Evolutionary conservation across 2,329 filamentous ascomycete genomes (phyloP).

Genomic region (Colletotrichum destructivum): DNA sequence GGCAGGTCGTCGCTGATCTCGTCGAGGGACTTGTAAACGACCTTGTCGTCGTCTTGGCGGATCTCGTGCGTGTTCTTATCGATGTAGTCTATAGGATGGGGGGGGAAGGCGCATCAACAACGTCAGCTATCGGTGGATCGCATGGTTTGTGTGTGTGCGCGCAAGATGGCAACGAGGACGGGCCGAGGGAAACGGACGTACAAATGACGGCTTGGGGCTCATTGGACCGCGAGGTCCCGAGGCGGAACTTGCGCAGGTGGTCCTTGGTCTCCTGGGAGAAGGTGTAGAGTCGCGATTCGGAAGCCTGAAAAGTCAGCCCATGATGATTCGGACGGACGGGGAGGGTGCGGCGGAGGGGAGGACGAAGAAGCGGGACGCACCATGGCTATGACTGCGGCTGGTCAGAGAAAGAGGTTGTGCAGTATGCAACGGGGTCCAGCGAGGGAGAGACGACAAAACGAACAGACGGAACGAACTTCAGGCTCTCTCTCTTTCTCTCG

Average conservation of each 20-base stretch:
- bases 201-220: constrained; percentile 94
- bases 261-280: constrained; percentile 93
- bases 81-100: constrained; percentile 78
- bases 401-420: too few species aligned
- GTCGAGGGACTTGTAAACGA: constrained; percentile 84
- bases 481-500: background rate
- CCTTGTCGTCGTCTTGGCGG: constrained; percentile 82
- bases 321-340: constrained; percentile 5
- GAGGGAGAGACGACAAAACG: too few species aligned
- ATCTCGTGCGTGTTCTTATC: constrained; percentile 93
- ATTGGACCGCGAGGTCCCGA: constrained; percentile 89
- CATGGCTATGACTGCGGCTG: constrained; percentile 14
- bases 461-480: background rate
- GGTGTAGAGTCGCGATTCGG: constrained; percentile 91
- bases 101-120: constrained; percentile 40
- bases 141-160: background rate
- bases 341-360: background rate
- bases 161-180: too few species aligned
- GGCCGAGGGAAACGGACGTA: constrained; percentile 68
- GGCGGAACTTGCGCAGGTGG: constrained; percentile 93
- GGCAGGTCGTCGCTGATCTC: constrained; percentile 91
- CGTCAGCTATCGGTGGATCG: background rate
- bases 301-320: constrained; percentile 63
- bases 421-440: background rate
- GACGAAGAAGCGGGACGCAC: constrained; percentile 12